Evolutionary conservation across 164 flowering plant genomes (phyloP), one percentile per base, ranked within the genome.

Genomic region (Tetracentron sinense): DNA sequence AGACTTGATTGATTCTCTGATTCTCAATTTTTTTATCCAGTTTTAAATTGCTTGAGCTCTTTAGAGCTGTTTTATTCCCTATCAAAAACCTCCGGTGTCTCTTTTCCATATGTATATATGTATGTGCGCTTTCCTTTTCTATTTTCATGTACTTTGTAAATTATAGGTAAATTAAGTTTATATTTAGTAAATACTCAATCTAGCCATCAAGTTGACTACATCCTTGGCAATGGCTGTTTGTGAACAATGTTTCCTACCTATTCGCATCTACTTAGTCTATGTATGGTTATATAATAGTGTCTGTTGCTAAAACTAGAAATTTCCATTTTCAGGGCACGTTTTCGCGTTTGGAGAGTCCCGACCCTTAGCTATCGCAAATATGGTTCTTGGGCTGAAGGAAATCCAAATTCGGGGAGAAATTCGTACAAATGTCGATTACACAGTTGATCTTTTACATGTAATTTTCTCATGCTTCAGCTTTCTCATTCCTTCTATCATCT

Each of bases 341-440:
- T 95, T 95, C 76, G 96, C 99, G 58, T 95, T 95, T 79, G 99
- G 99, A 60, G 99, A 95, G 72, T 92, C 98, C 19, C 78, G 99
- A 82, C 81, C 91, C 42, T 61, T 95, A 69, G 99, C 99, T 50
- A 95, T 95, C 53, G 97, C 99, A 60, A 95, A 90, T 67, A 95
- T 95, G 98, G 97, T 95, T 72, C 97, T 95, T 69, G 99, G 98
- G 56, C 79, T 95, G 69, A 95, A 95, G 75, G 99, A 95, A 78
- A 87, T 95, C 70, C 98, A 95, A 75, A 95, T 95, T 73, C 83
- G 99, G 23, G 99, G 99, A 70, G 99, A 92, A 82, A 92, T 92
- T 60, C 97, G 85, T 48, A 90, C 99, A 19, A 95, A 92, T 88
- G 97, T 95, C 63, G 98, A 95, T 73, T 95, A 92, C 75, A 87